Conservation (phyloP, 768 basidiomycete species). For the Kwoniella botswanensis region DNA sequence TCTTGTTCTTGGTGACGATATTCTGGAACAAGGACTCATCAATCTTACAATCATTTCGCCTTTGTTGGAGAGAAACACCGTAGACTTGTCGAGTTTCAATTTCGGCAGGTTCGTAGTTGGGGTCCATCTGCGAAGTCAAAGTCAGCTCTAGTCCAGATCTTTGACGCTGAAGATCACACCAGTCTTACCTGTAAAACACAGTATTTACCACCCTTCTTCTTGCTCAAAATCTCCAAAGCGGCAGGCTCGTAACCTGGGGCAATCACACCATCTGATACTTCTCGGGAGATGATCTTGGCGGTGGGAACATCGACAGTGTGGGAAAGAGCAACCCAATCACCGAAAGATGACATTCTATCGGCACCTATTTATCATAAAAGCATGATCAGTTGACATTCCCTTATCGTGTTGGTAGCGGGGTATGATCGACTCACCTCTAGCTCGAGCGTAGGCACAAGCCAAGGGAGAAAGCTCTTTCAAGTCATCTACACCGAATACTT, state of each 20-base stretch:
- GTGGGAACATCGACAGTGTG: constrained; percentile 91
- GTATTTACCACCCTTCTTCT: constrained; percentile 99
- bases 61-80: constrained; percentile 86
- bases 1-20: constrained; percentile 85
- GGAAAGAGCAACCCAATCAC: constrained; percentile 96
- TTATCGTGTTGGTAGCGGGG: too few species aligned
- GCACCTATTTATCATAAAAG: constrained; percentile 66
- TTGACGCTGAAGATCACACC: not conserved
- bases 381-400: not conserved
- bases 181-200: constrained; percentile 83
- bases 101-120: constrained; percentile 74
- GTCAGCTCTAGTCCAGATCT: not conserved
- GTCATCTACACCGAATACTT: constrained; percentile 95
- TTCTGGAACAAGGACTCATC: constrained; percentile 79
- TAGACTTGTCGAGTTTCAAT: constrained; percentile 95
- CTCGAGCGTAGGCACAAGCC: constrained; percentile 92
- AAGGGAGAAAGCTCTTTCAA: constrained; percentile 84
- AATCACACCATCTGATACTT: constrained; percentile 97
- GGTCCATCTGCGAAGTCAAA: constrained; percentile 72
- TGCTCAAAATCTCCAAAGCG: constrained; percentile 85
- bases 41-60: constrained; percentile 87
- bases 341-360: constrained; percentile 99
- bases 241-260: constrained; percentile 89
- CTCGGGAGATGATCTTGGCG: constrained; percentile 95
- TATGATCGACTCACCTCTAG: constrained; percentile 68